Evolutionary conservation across 345 rosid species (phyloP), one percentile per base, ranked within the genome.

Genomic region (Isatis tinctoria): DNA sequence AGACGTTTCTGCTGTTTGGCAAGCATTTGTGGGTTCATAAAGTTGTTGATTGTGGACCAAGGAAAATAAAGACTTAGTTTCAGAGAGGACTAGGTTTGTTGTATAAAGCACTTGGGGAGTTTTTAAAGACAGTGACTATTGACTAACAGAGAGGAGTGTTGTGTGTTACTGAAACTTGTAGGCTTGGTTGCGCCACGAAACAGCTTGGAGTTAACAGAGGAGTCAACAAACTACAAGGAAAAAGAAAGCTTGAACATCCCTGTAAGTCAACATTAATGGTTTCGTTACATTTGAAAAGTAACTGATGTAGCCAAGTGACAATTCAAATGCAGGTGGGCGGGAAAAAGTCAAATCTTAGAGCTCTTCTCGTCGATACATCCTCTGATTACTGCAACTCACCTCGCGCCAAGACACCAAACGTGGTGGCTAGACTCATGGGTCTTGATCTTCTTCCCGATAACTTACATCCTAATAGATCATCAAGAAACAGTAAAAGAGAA

Each of bases 391-490:
- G 59, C 48, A 70, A 36, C 67, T 88, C 93, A n/a, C 90, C 92
- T 16, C 76, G 84, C 17, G 80, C 85, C 79, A 88, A 84, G 83
- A 87, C 90, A 14, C 96, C 96, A 17, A 90, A 74, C 58, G 69
- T 92, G 40, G 93, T 92, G 1, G 98, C 95, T 16, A 81, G 96
- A 66, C 88, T 92, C 14, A 92, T 92, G 98, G 98, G 98, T 40
- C 96, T 92, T 27, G 98, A 92, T 60, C 84, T 84, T 67, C 93
- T 92, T 47, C 95, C 98, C 0, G 90, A 84, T 51, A 49, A 73
- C 67, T 16, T 60, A 52, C 30, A 60, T 37, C 49, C 17, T 77
- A 36, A 44, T 35, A 86, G 85, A 14, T 81, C 89, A 17, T 78
- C 85, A 54, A 58, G 80, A 30, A 56, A 17, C 35, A 45, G 70